phyloP scores from a whole-genome alignment of 2,329 filamentous ascomycete genomes.

The Aspergillaceae sp. region DNA sequence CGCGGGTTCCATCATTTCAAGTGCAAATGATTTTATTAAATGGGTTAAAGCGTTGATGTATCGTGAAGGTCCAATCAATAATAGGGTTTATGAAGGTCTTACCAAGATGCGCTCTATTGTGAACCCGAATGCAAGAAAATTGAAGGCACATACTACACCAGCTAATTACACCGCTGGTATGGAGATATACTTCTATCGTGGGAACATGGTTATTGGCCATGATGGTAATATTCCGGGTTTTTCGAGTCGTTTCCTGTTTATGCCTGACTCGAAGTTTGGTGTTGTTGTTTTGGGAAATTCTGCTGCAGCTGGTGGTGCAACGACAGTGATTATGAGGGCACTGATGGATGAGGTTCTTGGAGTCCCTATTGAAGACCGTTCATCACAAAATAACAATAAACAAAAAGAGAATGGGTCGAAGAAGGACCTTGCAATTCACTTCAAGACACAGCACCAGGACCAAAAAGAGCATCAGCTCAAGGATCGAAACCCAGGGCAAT shows the following conservation, averaged over 20 bases:
- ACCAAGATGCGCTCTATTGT: conserved; percentile 16
- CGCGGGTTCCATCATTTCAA: conserved; percentile 36
- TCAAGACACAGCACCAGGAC: no score
- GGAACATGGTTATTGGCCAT: conserved; percentile 20
- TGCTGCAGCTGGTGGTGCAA: conserved; percentile 8
- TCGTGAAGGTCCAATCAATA: conserved; percentile 16
- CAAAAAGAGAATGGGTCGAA: no score
- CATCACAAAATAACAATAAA: not conserved
- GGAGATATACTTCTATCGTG: conserved; percentile 21
- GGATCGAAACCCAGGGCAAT: conserved; percentile 8
- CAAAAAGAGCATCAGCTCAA: no score
- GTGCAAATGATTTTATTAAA: conserved; percentile 22
- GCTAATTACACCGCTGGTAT: conserved; percentile 17
- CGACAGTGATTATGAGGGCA: conserved; percentile 11
- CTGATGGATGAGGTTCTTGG: conserved; percentile 17
- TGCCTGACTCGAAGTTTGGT: conserved; percentile 21
- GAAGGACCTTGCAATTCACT: no score
- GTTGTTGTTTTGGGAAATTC: conserved; percentile 22
- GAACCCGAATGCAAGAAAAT: conserved; percentile 9
- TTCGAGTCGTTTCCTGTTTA: conserved; percentile 16
- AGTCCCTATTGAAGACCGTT: conserved; percentile 9
- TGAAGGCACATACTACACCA: conserved; percentile 15
- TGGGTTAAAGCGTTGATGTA: conserved; percentile 23
- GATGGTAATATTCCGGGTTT: conserved; percentile 22
- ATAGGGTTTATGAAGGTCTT: conserved; percentile 16